Conservation (phyloP, 495 filamentous ascomycete genomes). For the Neurospora tetrasperma region DNA sequence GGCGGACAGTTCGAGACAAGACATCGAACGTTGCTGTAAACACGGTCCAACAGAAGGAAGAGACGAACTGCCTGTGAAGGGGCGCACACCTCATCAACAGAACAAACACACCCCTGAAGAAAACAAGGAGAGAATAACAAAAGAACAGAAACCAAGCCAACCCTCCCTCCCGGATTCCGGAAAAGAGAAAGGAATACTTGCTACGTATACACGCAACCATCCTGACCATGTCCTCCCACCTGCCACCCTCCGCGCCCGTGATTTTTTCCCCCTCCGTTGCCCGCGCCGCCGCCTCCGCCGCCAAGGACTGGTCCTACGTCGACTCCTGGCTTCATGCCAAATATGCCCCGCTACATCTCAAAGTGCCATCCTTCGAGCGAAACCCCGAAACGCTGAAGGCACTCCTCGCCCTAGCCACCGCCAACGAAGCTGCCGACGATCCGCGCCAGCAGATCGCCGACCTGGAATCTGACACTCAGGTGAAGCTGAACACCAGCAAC, state of each 20-base stretch:
- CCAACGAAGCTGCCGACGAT: slow-evolving; percentile 78
- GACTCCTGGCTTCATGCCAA: slow-evolving; percentile 69
- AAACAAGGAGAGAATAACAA: background rate
- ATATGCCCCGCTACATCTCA: slow-evolving; percentile 31
- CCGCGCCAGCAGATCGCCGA: slow-evolving; percentile 48
- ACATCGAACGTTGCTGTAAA: background rate
- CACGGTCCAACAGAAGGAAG: background rate
- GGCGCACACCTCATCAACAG: background rate
- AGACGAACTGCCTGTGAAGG: background rate
- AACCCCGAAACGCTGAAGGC: slow-evolving; percentile 73
- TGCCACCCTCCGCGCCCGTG: slow-evolving; percentile 37
- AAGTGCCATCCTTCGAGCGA: slow-evolving; percentile 59
- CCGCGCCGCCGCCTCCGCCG: slow-evolving; percentile 49
- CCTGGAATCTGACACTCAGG: slow-evolving; percentile 50
- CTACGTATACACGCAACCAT: background rate
- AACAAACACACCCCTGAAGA: background rate
- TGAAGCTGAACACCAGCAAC: slow-evolving; percentile 20
- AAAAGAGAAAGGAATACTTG: background rate
- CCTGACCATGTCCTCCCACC: slow-evolving; percentile 38
- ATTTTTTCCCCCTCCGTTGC: slow-evolving; percentile 67
- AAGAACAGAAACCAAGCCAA: background rate
- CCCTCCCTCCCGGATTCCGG: background rate
- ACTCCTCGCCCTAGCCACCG: slow-evolving; percentile 61
- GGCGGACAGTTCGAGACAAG: background rate
- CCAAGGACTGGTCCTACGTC: slow-evolving; percentile 82